Evolutionary conservation across 192 early-diverging fungal species (phyloP).

Genomic region (Phycomyces nitens): DNA sequence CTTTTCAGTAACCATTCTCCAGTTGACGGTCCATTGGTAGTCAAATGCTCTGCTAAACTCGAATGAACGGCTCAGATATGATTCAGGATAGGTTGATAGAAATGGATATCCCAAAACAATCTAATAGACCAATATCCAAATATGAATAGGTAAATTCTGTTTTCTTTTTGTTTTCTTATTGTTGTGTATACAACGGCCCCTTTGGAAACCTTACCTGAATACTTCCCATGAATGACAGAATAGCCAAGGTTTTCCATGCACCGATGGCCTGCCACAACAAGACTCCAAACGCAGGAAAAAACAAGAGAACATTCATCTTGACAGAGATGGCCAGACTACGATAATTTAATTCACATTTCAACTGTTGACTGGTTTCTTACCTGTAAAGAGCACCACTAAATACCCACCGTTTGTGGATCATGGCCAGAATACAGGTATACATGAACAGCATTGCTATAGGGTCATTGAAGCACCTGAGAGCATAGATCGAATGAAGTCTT

Average conservation of each 20-base stretch:
- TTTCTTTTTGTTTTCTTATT: background rate
- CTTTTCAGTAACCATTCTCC: conserved; percentile 74
- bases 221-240: conserved; percentile 41
- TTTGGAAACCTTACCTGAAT: conserved; percentile 51
- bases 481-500: conserved; percentile 91
- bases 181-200: too few relatives aligned
- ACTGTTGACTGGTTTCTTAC: conserved; percentile 34
- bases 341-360: background rate
- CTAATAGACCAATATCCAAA: conserved; percentile 17
- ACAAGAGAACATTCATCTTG: conserved; percentile 94
- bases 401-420: conserved; percentile 51
- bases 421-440: conserved; percentile 62
- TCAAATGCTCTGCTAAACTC: conserved; percentile 84
- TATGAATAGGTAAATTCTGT: background rate
- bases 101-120: conserved; percentile 38
- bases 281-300: conserved; percentile 83
- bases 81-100: conserved; percentile 40
- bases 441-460: conserved; percentile 84
- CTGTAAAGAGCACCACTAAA: conserved; percentile 61
- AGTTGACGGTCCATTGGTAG: conserved; percentile 96
- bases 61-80: conserved; percentile 78
- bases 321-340: conserved; percentile 77
- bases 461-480: conserved; percentile 92
- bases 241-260: conserved; percentile 41
- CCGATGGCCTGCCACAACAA: conserved; percentile 53